Evolutionary conservation across 2,329 filamentous ascomycete species (phyloP).

Genomic region (Exophiala aquamarina): DNA sequence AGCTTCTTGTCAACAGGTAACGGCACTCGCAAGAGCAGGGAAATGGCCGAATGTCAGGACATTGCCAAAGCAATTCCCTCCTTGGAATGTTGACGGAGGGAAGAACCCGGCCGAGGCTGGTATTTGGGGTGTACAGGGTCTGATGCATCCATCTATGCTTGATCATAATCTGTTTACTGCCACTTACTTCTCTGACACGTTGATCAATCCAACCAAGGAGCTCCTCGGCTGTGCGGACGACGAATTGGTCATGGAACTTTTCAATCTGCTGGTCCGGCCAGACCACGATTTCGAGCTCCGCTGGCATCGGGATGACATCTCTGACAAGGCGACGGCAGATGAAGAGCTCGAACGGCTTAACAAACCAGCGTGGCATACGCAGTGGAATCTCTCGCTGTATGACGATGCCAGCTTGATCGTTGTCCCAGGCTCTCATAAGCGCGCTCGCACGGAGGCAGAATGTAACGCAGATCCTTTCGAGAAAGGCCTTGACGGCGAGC

Average conservation of each 20-base stretch:
- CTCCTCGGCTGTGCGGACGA: conserved; percentile 59
- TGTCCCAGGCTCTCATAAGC: conserved; percentile 71
- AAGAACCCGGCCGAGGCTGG: conserved; percentile 52
- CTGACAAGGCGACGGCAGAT: conserved; percentile 60
- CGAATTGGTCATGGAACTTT: conserved; percentile 78
- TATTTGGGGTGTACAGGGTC: conserved; percentile 90
- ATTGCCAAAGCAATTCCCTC: conserved; percentile 85
- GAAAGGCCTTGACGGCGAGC: conserved; percentile 59
- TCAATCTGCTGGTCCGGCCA: conserved; percentile 79
- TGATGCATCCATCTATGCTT: conserved; percentile 68
- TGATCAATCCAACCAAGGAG: conserved; percentile 63
- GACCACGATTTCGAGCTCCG: conserved; percentile 65
- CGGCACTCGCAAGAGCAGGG: conserved; percentile 64
- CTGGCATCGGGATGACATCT: conserved; percentile 84
- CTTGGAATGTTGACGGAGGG: conserved; percentile 63
- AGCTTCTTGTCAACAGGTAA: conserved; percentile 60
- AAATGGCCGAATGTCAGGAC: conserved; percentile 79
- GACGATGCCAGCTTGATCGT: conserved; percentile 73
- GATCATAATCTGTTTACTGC: conserved; percentile 61
- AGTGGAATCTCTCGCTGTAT: conserved; percentile 82
- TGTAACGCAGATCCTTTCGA: conserved; percentile 66
- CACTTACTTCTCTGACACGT: conserved; percentile 68
- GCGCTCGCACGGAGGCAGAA: conserved; percentile 70
- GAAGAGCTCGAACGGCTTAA: conserved; percentile 65
- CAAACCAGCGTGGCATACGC: conserved; percentile 67